A percentile compares a stretch with the other conserved stretches of the same genome.
These are phyloP conservation scores for Rhododendron williamsianum DNA, from an alignment of 148 eudicot species.

Conservation along the genomic window DNA sequence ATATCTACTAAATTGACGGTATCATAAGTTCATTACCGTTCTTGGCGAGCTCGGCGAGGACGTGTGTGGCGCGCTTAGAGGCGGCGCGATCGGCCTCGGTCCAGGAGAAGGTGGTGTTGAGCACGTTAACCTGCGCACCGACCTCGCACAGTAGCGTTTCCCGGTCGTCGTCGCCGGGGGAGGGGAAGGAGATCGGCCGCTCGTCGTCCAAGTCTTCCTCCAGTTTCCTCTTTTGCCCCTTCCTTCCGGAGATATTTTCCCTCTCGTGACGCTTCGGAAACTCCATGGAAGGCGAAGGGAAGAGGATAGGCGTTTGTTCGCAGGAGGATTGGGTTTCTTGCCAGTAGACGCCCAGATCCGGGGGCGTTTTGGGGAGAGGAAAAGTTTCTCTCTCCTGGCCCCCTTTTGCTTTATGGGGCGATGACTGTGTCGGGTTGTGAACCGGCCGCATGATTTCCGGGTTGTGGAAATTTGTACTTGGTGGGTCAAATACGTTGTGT, in stretches of 20 bases:
- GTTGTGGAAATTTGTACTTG: background rate
- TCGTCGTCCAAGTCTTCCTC: conserved; percentile 30
- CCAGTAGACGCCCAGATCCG: conserved; percentile 12
- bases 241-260: conserved; percentile 37
- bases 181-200: conserved; percentile 3
- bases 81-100: conserved; percentile 37
- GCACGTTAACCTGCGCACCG: conserved; percentile 25
- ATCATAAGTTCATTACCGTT: conserved; percentile 23
- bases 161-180: conserved; percentile 14
- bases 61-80: conserved; percentile 45
- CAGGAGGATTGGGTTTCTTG: conserved; percentile 15
- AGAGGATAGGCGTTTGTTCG: background rate
- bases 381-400: background rate
- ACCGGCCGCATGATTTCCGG: conserved; percentile 10
- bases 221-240: conserved; percentile 54
- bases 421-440: conserved; percentile 3
- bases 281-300: conserved; percentile 27
- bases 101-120: conserved; percentile 33
- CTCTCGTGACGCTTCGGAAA: conserved; percentile 28
- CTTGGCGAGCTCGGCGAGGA: conserved; percentile 54
- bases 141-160: conserved; percentile 26
- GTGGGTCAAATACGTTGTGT: background rate
- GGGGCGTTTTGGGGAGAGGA: conserved; percentile 3
- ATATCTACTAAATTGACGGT: background rate
- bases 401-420: background rate